Evolutionary conservation across 768 basidiomycete genomes (phyloP), one percentile per base, ranked within the genome.

Genomic region (Rhizopogon vinicolor): DNA sequence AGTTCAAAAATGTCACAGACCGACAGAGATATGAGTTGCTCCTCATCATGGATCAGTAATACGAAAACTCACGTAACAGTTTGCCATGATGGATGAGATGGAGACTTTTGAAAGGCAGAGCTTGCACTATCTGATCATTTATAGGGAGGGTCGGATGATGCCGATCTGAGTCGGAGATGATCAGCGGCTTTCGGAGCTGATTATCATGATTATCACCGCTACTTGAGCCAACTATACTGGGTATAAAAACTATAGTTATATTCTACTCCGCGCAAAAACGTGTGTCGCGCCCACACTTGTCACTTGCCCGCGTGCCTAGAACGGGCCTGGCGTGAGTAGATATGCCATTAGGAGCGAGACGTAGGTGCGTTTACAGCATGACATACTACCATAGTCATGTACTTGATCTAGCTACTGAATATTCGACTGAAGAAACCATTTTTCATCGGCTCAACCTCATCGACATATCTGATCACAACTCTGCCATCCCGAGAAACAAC

Each of bases 381-480:
- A 25, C 25, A 25, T 25, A 4, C 25, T 25, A n/a, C 3, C 29
- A 39, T 13, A 14, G 39, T 39, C 25, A 25, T 25, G 13, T 13
- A n/a, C 9, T 28, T 14, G 19, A 49, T 49, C 33, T 45, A 58
- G n/a, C 16, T 43, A 22, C 46, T 51, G 40, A 61, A 60, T n/a
- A 61, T 42, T 14, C 55, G 58, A 18, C 44, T 52, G 19, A 61
- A 61, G 41, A 61, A 57, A 12, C 58, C 49, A 31, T 8, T 22
- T 44, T 57, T 61, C 6, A 40, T 3, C 3, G 25, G 14, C 52
- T 61, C 52, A 53, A 54, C 58, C 46, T 74, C 75, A 50, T 73
- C 74, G 22, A 71, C 71, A 59, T 72, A 78, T 44, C 65, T 64
- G 33, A 78, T 62, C 45, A 62, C 71, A 39, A 78, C 66, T 19